phyloP scores from a whole-genome alignment of 2,329 filamentous ascomycete species.

The Claviceps pazoutovae region DNA sequence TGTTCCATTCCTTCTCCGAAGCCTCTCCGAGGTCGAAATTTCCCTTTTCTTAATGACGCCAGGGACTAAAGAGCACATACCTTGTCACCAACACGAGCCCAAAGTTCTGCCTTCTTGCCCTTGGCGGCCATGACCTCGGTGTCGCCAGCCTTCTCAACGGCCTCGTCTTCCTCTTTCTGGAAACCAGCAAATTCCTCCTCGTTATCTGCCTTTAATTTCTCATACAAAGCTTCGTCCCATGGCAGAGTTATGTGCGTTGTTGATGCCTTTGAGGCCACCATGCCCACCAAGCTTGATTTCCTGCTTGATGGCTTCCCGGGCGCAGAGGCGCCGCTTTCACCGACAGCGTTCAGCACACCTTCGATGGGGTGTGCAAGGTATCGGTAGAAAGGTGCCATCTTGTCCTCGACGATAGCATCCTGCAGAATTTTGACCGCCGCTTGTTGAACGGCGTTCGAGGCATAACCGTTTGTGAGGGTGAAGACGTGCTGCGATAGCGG shows the following conservation, averaged over 20 bases:
- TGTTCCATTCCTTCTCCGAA: background rate
- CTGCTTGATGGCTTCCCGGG: slow-evolving; percentile 46
- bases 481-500: slow-evolving; percentile 76
- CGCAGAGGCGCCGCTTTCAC: slow-evolving; percentile 43
- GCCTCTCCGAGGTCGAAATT: background rate
- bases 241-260: slow-evolving; percentile 54
- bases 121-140: slow-evolving; percentile 86
- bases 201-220: slow-evolving; percentile 62
- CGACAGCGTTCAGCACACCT: slow-evolving; percentile 64
- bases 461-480: slow-evolving; percentile 68
- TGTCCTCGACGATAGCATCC: slow-evolving; percentile 69
- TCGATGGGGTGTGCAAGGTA: slow-evolving; percentile 72
- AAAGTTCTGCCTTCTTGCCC: slow-evolving; percentile 93
- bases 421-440: slow-evolving; percentile 59
- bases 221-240: slow-evolving; percentile 86
- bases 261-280: slow-evolving; percentile 59
- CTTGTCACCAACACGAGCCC: slow-evolving; percentile 92
- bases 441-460: slow-evolving; percentile 52
- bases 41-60: background rate
- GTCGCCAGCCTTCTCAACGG: slow-evolving; percentile 88
- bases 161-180: slow-evolving; percentile 84
- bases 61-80: slow-evolving; percentile 28
- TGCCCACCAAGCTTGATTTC: slow-evolving; percentile 57
- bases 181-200: slow-evolving; percentile 62
- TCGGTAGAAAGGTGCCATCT: slow-evolving; percentile 79